Conservation (phyloP, 352 stramenopile genomes). For the Phytopythium helicoides region DNA sequence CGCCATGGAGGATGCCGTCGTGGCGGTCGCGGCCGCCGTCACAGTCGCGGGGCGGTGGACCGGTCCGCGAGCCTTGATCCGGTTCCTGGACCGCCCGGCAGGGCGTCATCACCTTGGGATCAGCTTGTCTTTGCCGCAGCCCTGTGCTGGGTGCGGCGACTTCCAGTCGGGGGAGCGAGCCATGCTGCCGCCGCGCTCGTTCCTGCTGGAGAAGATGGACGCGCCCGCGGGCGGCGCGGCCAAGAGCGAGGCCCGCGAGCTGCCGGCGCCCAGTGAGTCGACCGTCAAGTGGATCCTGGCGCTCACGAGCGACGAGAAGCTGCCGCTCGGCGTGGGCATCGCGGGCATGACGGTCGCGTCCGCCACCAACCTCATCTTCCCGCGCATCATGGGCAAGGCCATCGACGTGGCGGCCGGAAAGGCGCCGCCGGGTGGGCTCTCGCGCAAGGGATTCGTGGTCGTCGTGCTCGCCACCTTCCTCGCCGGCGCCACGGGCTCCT, state of each 20-base stretch:
- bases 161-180: neutral
- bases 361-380: slow-evolving; percentile 88
- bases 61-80: no score
- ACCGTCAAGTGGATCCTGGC: slow-evolving; percentile 67
- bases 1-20: no score
- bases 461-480: slow-evolving; percentile 85
- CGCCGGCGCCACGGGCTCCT: slow-evolving; percentile 80
- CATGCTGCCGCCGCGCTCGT: slow-evolving; percentile 69
- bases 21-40: no score
- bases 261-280: slow-evolving; percentile 16
- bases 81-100: no score
- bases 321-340: slow-evolving; percentile 62
- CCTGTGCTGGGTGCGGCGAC: neutral
- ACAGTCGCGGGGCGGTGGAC: no score
- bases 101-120: no score
- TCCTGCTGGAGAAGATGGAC: slow-evolving; percentile 64
- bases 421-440: slow-evolving; percentile 61
- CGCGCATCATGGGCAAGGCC: slow-evolving; percentile 87
- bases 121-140: neutral
- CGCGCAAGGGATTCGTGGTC: slow-evolving; percentile 83
- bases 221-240: slow-evolving; percentile 24
- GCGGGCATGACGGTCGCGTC: slow-evolving; percentile 83
- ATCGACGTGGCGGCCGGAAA: slow-evolving; percentile 83
- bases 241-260: slow-evolving; percentile 4
- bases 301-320: slow-evolving; percentile 68